phyloP scores from a whole-genome alignment of 169 alveolate species.

The Besnoitia besnoiti region DNA sequence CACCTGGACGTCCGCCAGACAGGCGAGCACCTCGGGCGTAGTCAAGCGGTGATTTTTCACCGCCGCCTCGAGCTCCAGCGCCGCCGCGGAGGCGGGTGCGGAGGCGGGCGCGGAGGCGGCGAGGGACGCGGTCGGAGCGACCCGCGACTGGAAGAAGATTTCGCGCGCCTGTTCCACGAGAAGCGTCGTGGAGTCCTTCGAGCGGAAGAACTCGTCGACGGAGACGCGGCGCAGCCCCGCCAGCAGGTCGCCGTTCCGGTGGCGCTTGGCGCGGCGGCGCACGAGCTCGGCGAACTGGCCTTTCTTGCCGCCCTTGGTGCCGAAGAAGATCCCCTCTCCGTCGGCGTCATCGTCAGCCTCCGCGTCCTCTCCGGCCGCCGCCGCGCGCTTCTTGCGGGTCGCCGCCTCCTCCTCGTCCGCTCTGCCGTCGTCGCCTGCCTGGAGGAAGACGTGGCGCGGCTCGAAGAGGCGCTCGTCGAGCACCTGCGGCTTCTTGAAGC shows the following conservation, averaged over 20 bases:
- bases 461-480: constrained; percentile 96
- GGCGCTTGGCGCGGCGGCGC: not conserved
- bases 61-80: constrained; percentile 54
- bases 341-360: not conserved
- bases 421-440: constrained; percentile 64
- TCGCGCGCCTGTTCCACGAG: not conserved
- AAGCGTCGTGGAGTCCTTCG: constrained; percentile 18
- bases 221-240: not conserved
- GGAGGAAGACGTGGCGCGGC: constrained; percentile 93
- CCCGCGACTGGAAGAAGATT: not conserved
- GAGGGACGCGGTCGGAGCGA: not conserved
- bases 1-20: constrained; percentile 81
- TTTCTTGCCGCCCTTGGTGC: not conserved
- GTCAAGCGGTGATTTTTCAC: constrained; percentile 76
- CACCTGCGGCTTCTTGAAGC: constrained; percentile 92
- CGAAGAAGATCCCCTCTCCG: constrained; percentile 1
- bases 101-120: no score
- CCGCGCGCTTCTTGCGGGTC: constrained; percentile 50
- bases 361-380: constrained; percentile 54
- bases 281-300: constrained; percentile 28
- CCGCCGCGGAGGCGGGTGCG: not conserved
- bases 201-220: constrained; percentile 8
- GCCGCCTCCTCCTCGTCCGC: constrained; percentile 50
- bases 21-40: constrained; percentile 79
- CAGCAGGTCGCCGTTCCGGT: constrained; percentile 8